These are phyloP conservation scores for Plasmodium adleri DNA, from an alignment of 169 alveolate genomes.

Conservation along the genomic window DNA sequence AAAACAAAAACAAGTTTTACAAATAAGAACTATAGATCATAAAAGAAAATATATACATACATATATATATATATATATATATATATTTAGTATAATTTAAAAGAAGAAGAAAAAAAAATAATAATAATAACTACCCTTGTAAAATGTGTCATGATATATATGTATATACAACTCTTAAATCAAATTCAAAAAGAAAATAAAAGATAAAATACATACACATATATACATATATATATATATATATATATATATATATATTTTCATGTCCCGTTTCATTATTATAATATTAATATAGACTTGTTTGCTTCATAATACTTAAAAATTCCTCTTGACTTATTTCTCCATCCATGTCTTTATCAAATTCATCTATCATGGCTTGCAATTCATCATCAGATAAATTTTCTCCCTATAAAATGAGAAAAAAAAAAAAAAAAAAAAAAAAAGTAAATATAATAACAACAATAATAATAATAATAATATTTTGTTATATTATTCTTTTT, in stretches of 20 bases:
- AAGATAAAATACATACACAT: not conserved
- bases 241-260: not conserved
- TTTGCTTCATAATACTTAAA: constrained; percentile 96
- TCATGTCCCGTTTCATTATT: not conserved
- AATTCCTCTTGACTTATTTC: constrained; percentile 95
- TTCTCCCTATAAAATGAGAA: constrained; percentile 89
- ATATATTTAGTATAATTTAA: too few species aligned
- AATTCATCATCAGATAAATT: constrained; percentile 97
- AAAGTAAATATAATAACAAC: too few species aligned
- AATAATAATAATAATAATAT: too few species aligned
- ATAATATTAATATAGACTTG: constrained; percentile 88
- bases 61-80: too few species aligned
- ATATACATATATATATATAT: not conserved
- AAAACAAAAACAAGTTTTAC: constrained; percentile 11
- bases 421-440: too few species aligned
- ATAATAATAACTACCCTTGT: not conserved
- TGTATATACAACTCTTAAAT: constrained; percentile 52
- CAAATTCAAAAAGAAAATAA: constrained; percentile 36
- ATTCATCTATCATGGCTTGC: constrained; percentile 98
- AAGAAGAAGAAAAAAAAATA: not conserved
- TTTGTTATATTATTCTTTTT: not conserved
- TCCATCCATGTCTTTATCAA: constrained; percentile 98
- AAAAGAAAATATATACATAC: not conserved
- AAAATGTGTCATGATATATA: not conserved
- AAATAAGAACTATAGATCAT: not conserved